Base-by-base conservation (phyloP, 2,329 filamentous ascomycete species). In the Verticillium dahliae region DNA sequence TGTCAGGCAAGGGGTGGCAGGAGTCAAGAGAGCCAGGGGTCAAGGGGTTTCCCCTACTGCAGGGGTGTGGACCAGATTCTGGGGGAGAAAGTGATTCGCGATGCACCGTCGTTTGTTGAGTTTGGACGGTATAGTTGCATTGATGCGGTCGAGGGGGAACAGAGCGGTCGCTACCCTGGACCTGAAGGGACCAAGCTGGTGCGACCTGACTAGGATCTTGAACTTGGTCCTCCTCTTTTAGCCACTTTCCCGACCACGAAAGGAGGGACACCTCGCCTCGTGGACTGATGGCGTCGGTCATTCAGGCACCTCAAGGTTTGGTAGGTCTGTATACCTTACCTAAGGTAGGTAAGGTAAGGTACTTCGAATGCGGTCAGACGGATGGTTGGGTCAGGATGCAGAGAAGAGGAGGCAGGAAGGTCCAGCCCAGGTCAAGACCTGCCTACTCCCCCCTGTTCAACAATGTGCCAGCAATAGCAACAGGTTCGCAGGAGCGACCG, bases 71-170 rank as follows among this genome's bases (percentile, higher is more conserved):
- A 18, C 45, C 18, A 52, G 45, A 52, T 18, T 52, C 45, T 5
- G 45, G 45, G 45, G 45, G 6, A 52, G 18, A 13, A 18, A 13
- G 22, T 27, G 45, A 10, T 52, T 52, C 45, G n/a, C 45, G 45
- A 27, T 22, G 45, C 45, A 52, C 45, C 22, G 45, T n/a, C 45
- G n/a, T 52, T 13, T 7, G 45, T 10, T 52, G 45, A 22, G 45
- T 52, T 52, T 52, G 45, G 45, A 60, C 31, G 55, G 61, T 60
- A 60, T 34, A 56, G 61, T n/a, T 34, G 41, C 41, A 56, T 58
- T 33, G 59, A 56, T 37, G 61, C 61, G 10, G 61, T 61, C 27
- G 4, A 58, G 61, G 31, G 56, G 54, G 14, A 52, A 39, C n/a
- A 59, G 61, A 27, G n/a, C 56, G 6, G 61, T 58, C 39, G 61